Evolutionary conservation across 164 flowering plant genomes (phyloP).

Genomic region (Tinospora cordifolia): DNA sequence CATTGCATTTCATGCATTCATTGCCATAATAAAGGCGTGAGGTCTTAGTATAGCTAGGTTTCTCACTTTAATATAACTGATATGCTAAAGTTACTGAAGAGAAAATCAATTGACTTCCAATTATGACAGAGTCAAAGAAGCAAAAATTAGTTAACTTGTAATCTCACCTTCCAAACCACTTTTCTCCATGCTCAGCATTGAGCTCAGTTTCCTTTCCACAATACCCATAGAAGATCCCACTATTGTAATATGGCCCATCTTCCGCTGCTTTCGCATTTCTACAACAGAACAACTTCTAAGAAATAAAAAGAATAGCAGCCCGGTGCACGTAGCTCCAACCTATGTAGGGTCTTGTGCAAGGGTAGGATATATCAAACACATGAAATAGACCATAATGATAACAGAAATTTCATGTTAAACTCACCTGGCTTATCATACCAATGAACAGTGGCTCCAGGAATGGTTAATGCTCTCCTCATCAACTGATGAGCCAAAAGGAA

Average conservation of each 20-base stretch:
- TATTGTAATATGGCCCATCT: slow-evolving; percentile 87
- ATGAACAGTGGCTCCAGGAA: slow-evolving; percentile 77
- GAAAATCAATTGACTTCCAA: background rate
- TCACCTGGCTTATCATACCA: slow-evolving; percentile 96
- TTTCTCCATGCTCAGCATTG: slow-evolving; percentile 41
- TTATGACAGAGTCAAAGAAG: background rate
- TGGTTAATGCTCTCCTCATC: slow-evolving; percentile 57
- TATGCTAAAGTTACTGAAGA: background rate
- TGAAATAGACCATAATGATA: background rate
- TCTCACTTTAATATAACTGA: background rate
- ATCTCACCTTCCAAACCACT: slow-evolving; percentile 27
- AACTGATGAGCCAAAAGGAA: slow-evolving; percentile 64
- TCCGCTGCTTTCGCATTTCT: slow-evolving; percentile 86
- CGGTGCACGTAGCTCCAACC: too few relatives aligned
- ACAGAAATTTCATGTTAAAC: slow-evolving; percentile 10
- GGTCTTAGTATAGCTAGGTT: background rate
- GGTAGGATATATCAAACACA: too few relatives aligned
- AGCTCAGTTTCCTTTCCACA: slow-evolving; percentile 48
- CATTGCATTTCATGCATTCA: too few relatives aligned
- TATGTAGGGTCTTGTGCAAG: too few relatives aligned
- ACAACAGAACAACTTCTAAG: slow-evolving; percentile 12
- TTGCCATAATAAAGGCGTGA: too few relatives aligned
- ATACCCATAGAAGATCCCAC: slow-evolving; percentile 66
- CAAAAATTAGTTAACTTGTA: slow-evolving; percentile 30
- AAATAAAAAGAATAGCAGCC: background rate